Percentiles rank a stretch among this genome's conserved stretches.
phyloP scores from a whole-genome alignment of 129 eudicot species.

The Silybum marianum region DNA sequence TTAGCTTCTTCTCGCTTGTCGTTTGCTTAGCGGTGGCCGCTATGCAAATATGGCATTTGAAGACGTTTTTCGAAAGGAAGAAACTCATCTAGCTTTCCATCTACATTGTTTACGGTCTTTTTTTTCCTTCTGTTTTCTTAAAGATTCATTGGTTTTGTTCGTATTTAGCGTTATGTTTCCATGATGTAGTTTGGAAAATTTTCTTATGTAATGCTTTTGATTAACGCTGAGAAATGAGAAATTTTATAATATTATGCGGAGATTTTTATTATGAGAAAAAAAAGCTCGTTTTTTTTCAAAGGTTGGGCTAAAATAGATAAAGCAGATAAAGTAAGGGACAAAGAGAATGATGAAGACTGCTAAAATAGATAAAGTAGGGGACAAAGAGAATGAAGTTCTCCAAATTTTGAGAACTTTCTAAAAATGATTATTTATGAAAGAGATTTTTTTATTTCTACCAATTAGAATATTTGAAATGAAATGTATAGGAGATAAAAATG shows the following conservation, averaged over 20 bases:
- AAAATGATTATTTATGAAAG: too few species aligned
- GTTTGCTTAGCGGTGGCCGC: conserved; percentile 51
- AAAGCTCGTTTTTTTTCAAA: not conserved
- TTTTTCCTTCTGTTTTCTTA: not conserved
- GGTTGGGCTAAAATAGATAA: not conserved
- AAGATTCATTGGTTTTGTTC: not conserved
- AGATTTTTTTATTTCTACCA: too few species aligned
- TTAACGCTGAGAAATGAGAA: not conserved
- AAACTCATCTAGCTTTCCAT: conserved; percentile 45
- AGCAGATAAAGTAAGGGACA: too few species aligned
- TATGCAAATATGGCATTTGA: conserved; percentile 65
- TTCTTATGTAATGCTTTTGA: not conserved
- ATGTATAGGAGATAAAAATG: too few species aligned
- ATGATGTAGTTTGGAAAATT: not conserved
- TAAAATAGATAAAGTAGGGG: too few species aligned
- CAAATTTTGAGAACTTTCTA: too few species aligned
- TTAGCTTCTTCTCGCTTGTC: conserved; percentile 50
- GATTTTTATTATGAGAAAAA: too few species aligned
- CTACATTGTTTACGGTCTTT: not conserved
- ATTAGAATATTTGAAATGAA: too few species aligned
- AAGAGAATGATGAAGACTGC: too few species aligned
- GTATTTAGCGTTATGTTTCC: not conserved
- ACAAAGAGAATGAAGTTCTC: too few species aligned
- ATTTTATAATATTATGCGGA: not conserved
- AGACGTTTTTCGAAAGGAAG: conserved; percentile 58